A percentile compares a stretch with the other conserved stretches of the same genome.
These are phyloP conservation scores for Sclerotinia borealis DNA, from an alignment of 2,329 filamentous ascomycete species.

Conservation along the genomic window DNA sequence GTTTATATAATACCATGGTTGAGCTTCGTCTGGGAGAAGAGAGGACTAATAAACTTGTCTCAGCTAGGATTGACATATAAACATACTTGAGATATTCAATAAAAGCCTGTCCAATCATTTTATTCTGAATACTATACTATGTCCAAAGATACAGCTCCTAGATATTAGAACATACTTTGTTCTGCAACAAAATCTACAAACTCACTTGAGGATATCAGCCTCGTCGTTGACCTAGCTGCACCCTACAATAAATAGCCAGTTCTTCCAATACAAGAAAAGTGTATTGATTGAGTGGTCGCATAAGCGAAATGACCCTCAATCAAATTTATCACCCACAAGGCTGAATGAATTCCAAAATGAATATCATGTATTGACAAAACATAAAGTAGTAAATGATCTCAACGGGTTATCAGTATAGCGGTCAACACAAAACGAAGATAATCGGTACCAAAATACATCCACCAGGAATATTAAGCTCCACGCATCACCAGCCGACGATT, in stretches of 20 bases:
- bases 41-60: neutral
- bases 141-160: neutral
- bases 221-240: neutral
- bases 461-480: neutral
- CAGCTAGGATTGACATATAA: neutral
- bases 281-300: no score
- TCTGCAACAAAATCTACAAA: neutral
- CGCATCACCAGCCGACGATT: neutral
- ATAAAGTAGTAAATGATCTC: neutral
- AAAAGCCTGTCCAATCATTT: neutral
- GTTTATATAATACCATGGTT: no score
- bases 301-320: neutral
- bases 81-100: neutral
- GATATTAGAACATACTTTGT: neutral
- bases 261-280: neutral
- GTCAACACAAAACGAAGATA: neutral
- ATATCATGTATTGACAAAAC: neutral
- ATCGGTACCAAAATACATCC: neutral
- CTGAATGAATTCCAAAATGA: neutral
- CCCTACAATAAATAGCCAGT: neutral
- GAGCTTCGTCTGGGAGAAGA: neutral
- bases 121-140: neutral
- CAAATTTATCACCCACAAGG: neutral
- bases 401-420: neutral
- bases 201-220: neutral